A percentile compares a stretch with the other conserved stretches of the same genome.
Evolutionary conservation across 1,284 basidiomycete species (phyloP).

Genomic region (Porphyrellus sp.): DNA sequence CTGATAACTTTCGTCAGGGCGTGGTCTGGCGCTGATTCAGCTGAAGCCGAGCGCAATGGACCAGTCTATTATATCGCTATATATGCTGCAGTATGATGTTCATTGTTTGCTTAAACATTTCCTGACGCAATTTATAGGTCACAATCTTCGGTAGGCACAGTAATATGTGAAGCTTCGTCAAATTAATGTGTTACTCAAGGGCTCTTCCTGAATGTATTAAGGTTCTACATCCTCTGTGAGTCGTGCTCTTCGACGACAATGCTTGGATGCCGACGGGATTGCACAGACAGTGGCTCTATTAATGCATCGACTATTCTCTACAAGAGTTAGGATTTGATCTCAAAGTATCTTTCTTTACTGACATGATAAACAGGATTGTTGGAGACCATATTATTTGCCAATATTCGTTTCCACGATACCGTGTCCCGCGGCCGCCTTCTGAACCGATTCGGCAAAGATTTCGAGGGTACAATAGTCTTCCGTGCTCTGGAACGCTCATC

Average conservation of each 20-base stretch:
- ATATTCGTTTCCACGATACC: slow-evolving; percentile 93
- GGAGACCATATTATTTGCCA: slow-evolving; percentile 84
- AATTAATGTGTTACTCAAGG: slow-evolving; percentile 37
- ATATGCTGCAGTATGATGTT: slow-evolving; percentile 59
- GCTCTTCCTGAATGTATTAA: slow-evolving; percentile 60
- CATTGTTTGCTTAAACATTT: not conserved
- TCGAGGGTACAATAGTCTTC: slow-evolving; percentile 62
- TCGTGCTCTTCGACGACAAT: slow-evolving; percentile 7
- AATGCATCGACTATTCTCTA: slow-evolving; percentile 71
- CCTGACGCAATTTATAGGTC: slow-evolving; percentile 34
- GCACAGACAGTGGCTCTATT: slow-evolving; percentile 62
- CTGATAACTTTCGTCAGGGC: slow-evolving; percentile 40
- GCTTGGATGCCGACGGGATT: slow-evolving; percentile 9
- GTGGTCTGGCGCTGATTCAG: slow-evolving; percentile 58
- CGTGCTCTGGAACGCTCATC: not conserved
- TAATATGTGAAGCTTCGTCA: not conserved
- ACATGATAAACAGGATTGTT: slow-evolving; percentile 54
- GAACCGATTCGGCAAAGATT: slow-evolving; percentile 92
- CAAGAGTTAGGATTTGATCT: slow-evolving; percentile 46
- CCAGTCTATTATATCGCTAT: slow-evolving; percentile 74
- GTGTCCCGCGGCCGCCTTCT: slow-evolving; percentile 82
- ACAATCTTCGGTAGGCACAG: slow-evolving; percentile 38
- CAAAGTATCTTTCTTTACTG: slow-evolving; percentile 2
- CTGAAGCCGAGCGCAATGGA: slow-evolving; percentile 40
- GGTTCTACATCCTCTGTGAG: slow-evolving; percentile 68